Base-by-base conservation (phyloP, 176 grass and related monocot species). In the Oryza glumipatula region DNA sequence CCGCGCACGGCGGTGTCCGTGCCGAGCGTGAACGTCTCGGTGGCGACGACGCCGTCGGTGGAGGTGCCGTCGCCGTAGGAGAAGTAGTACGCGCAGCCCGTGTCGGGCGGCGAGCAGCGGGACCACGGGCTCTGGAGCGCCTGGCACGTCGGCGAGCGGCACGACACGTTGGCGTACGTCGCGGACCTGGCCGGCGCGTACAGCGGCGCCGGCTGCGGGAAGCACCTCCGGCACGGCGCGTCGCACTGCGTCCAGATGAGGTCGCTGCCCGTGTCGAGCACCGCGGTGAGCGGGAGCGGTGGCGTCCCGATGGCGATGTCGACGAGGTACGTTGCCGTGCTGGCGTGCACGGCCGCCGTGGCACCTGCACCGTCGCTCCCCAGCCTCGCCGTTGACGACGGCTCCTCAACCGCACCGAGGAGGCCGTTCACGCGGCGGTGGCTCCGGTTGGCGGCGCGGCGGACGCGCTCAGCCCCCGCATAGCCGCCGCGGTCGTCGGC, bases 231-330 rank as follows among this genome's bases (percentile, higher is more conserved):
- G 76, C 92, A 94, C 14, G 89, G 86, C 58, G 84, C 60, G 54
- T 89, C 80, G 81, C 90, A 94, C 81, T 94, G 94, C 52, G 94
- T 97, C 94, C 94, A 97, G 66, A 90, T 85, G 79, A 94, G 91
- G 69, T 94, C 91, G 73, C 91, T 97, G 19, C 94, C 94, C 8
- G 89, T 97, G 87, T 97, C 91, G 75, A 91, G 79, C 44, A 96
- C 88, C 73, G 84, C 89, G 58, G 91, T 80, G 35, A 93, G 41
- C 22, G 81, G 22, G 0, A 89, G 48, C 26, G 80, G 86, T 26
- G 89, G 94, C 51, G 86, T 90, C 43, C 94, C 89, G 33, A 97
- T 91, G 74, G 78, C 73, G 78, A 94, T 19, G 43, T 90, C 82
- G 12, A 97, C 86, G 72, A 97, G 73, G 77, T 91, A 93, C n/a